Evolutionary conservation across 1,284 basidiomycete species (phyloP), one percentile per base, ranked within the genome.

Genomic region (Coniophora puteana): DNA sequence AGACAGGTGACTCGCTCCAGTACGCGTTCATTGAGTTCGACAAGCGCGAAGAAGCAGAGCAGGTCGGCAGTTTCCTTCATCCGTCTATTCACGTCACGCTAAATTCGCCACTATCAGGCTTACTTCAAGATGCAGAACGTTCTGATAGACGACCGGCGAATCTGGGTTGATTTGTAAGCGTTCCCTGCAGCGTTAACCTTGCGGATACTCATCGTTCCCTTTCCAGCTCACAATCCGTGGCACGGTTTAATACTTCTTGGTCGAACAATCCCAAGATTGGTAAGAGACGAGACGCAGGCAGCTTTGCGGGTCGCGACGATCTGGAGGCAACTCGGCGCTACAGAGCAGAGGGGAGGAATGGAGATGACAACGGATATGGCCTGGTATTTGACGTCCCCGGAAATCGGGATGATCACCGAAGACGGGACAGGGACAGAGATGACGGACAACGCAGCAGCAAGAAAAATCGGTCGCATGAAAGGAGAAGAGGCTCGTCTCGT

Each of bases 91-190:
- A 23, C 34, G 36, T 36, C n/a, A 25, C 30, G 13, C 42, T 51
- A 22, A 44, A 44, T n/a, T n/a, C n/a, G 23, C 25, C 12, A 17
- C 25, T 8, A 40, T 7, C 48, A 92, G 83, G 95, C 93, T 12
- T 99, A 99, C 65, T 94, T 97, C 71, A 99, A 98, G 65, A 99
- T 99, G 95, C 95, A 99, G 63, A 98, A 97, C 56, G 95, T 99
- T 0, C 71, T 99, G 7, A 89, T 99, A n/a, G 95, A 99, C 61
- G 96, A 99, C 63, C 79, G 94, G 13, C 80, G 96, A 16, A 99
- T 99, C 59, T 98, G 95, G 89, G 95, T 99, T 48, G 94, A 97
- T 66, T 97, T 98, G 84, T 88, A 50, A 49, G 43, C 27, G 20
- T 36, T 36, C 24, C 36, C 32, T 41, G 27, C 29, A 25, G 10